Base-by-base conservation (phyloP, 768 basidiomycete genomes). In the Mycena crocata region DNA sequence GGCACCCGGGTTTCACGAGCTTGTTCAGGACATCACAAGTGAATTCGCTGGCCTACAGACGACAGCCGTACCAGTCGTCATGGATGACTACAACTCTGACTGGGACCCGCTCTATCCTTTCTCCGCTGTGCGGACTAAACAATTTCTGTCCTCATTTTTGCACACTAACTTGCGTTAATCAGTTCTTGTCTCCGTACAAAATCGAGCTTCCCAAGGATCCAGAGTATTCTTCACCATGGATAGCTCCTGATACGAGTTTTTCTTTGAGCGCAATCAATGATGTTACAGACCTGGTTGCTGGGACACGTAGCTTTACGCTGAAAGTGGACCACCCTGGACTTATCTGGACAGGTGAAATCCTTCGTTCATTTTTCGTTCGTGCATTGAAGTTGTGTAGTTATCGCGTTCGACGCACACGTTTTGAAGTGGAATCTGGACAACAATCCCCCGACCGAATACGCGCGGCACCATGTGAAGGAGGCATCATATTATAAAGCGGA, bases 361-460 rank as follows among this genome's bases (percentile, higher is more conserved):
- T 45, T 55, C n/a, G 5, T 45, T 31, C 19, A 15, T 32, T 28
- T 8, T 14, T 9, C 26, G 3, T 5, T 54, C n/a, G 12, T 24
- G 37, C 21, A 35, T 54, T 34, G 31, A 39, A n/a, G 19, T 37
- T 39, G 32, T 48, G 50, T 71, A 89, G 95, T 93, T 5, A 86
- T 99, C 58, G 92, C 95, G 0, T 98, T 99, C 73, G 93, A 96
- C 52, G 96, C 94, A 0, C 91, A 96, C 65, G 93, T 98, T 17
- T 77, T 96, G 10, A 78, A 86, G 57, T 98, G 96, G 96, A 89
- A 87, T 19, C 82, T 96, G 39, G 92, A 94, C 68, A 82, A 90
- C 67, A 86, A 88, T 59, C 95, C 97, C 1, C 93, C 94, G 0
- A 78, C 88, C 57, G 92, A 93, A 62, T 81, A 84, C 69, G 86